Percentiles rank a stretch among this genome's conserved stretches.
Evolutionary conservation across 495 filamentous ascomycete genomes (phyloP).

Genomic region (Aspergillus bertholletiae): DNA sequence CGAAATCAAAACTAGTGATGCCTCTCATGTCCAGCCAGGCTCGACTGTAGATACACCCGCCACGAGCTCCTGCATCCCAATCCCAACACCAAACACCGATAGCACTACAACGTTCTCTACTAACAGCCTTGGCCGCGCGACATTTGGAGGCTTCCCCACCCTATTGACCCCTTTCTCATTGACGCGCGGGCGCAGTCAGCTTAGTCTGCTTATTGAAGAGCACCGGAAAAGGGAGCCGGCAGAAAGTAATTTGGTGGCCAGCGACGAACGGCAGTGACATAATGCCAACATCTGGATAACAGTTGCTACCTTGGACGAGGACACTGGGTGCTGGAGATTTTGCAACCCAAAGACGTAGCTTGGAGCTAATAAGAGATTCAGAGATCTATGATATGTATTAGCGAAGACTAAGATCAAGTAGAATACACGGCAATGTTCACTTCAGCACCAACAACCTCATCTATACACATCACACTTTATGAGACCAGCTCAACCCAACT

Average conservation of each 20-base stretch:
- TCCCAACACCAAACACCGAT: slow-evolving; percentile 1
- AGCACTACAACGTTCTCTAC: not conserved
- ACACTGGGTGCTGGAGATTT: not conserved
- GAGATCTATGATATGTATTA: not conserved
- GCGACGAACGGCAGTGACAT: not conserved
- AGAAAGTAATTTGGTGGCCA: not conserved
- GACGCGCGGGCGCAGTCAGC: slow-evolving; percentile 12
- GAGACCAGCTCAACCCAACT: not conserved
- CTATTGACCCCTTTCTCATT: slow-evolving; percentile 5
- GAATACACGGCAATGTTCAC: not conserved
- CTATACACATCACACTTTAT: not conserved
- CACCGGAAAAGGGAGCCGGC: slow-evolving; percentile 5
- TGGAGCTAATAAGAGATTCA: not conserved
- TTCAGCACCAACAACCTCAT: not conserved
- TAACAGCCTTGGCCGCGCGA: not conserved
- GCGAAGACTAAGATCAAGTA: not conserved
- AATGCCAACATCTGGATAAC: not conserved
- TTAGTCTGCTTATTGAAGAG: slow-evolving; percentile 19
- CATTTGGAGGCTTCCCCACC: not conserved
- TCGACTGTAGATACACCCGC: slow-evolving; percentile 5
- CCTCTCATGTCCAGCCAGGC: not conserved
- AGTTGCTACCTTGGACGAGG: not conserved
- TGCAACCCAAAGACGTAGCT: not conserved
- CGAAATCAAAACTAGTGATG: not conserved
- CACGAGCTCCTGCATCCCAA: slow-evolving; percentile 3